Evolutionary conservation across 495 filamentous ascomycete species (phyloP).

Genomic region (Penicillium dipodomyicola): DNA sequence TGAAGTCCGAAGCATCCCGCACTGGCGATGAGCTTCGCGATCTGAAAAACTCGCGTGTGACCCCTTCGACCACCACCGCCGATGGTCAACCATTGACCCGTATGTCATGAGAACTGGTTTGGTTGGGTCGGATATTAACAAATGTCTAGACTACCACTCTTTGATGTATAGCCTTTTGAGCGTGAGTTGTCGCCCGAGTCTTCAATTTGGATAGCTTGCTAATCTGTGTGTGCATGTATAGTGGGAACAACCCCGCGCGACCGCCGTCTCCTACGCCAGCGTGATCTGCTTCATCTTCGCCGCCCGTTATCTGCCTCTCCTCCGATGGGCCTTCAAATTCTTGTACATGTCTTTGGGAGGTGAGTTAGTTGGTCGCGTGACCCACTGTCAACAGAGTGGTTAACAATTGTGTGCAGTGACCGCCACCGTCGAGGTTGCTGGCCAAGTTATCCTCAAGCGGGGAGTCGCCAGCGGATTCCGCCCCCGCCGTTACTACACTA

Average conservation of each 20-base stretch:
- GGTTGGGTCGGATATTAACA: constrained; percentile 18
- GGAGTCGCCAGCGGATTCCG: constrained; percentile 85
- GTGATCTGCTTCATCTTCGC: constrained; percentile 80
- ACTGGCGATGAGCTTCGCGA: constrained; percentile 72
- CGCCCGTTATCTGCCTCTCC: constrained; percentile 82
- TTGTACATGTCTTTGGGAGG: constrained; percentile 67
- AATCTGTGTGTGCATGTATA: constrained; percentile 28
- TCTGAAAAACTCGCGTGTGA: constrained; percentile 66
- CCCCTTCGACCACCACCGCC: constrained; percentile 64
- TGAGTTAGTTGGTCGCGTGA: constrained; percentile 47
- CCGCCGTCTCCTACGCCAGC: constrained; percentile 75
- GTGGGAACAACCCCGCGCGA: constrained; percentile 77
- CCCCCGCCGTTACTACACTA: constrained; percentile 87
- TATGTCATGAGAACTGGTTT: constrained; percentile 35
- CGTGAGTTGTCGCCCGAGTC: constrained; percentile 43
- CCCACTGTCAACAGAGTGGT: constrained; percentile 8
- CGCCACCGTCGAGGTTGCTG: constrained; percentile 71
- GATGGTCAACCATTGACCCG: constrained; percentile 87
- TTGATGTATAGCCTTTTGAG: constrained; percentile 87
- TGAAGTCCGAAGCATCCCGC: constrained; percentile 69
- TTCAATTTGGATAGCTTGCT: constrained; percentile 21
- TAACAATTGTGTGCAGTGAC: constrained; percentile 51
- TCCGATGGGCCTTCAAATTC: constrained; percentile 85
- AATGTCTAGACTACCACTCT: constrained; percentile 75
- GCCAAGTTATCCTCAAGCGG: constrained; percentile 69